A percentile compares a stretch with the other conserved stretches of the same genome.
These are phyloP conservation scores for Brassica incana DNA, from an alignment of 345 rosid genomes.

Conservation along the genomic window DNA sequence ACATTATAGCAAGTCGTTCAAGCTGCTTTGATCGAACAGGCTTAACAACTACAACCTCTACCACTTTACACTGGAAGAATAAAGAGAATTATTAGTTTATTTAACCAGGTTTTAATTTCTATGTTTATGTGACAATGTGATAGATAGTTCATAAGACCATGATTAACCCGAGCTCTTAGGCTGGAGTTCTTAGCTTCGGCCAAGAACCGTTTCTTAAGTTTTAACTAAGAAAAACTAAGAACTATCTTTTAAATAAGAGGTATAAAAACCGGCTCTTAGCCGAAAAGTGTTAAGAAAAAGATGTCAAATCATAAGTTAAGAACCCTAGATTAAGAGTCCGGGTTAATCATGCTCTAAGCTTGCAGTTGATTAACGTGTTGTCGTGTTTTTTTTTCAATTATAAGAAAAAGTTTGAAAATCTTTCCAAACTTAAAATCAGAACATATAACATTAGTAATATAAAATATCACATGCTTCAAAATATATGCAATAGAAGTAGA, in stretches of 20 bases:
- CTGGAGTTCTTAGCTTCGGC: no score
- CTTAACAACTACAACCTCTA: not conserved
- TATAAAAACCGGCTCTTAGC: no score
- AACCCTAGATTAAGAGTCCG: no score
- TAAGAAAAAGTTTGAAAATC: not conserved
- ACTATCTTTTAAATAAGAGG: no score
- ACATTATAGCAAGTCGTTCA: not conserved
- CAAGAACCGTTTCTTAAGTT: no score
- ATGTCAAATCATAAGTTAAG: no score
- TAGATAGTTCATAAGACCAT: not conserved
- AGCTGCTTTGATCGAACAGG: not conserved
- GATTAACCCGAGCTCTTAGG: no score
- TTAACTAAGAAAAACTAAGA: no score
- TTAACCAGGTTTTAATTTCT: not conserved
- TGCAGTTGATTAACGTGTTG: not conserved
- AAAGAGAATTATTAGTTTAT: not conserved
- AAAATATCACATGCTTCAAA: not conserved
- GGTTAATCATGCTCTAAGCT: not conserved
- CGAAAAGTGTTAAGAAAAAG: no score
- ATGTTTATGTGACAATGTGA: not conserved
- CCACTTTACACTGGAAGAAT: not conserved
- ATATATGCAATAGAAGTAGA: conserved; percentile 46
- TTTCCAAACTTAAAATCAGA: not conserved
- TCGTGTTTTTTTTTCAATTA: not conserved
- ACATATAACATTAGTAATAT: not conserved